Evolutionary conservation across 1,284 basidiomycete species (phyloP), one percentile per base, ranked within the genome.

Genomic region (Exobasidium cylindrosporum): DNA sequence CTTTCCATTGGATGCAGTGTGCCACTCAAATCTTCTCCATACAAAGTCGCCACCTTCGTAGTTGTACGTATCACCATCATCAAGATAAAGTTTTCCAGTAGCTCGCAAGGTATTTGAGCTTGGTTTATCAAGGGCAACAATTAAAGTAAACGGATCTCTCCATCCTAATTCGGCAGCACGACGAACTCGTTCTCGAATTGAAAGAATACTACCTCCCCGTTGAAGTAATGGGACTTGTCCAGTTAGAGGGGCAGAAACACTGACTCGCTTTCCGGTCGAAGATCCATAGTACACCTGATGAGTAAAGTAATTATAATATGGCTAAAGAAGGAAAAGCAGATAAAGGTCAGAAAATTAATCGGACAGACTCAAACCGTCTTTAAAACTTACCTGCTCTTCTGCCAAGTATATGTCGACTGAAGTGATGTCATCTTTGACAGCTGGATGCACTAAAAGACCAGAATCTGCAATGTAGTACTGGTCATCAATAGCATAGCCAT

Each of bases 291-390:
- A 87, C 50, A 75, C 54, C 26, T 76, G 64, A 57, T 73, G 69
- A 28, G 75, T 70, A 82, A 92, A 91, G 82, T 95, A 98, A 82
- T 97, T 88, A 80, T 97, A 98, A 84, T 97, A 97, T 1, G 92
- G 88, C 87, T n/a, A n/a, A n/a, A n/a, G n/a, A n/a, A n/a, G n/a
- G n/a, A n/a, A n/a, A n/a, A 90, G 68, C n/a, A 29, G 1, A 31
- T 14, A 29, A 46, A 1, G 10, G 7, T 50, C 10, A 54, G 57
- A 14, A 23, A 30, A 5, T 26, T 17, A 29, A 17, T 55, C 3
- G 23, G 1, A 58, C 4, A 29, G 54, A 10, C 10, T 14, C 52
- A 17, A n/a, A 35, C n/a, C 3, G 7, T 21, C 56, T 21, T 13
- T 44, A 14, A n/a, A n/a, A n/a, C n/a, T n/a, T n/a, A n/a, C n/a